Evolutionary conservation across 176 grass and related monocot genomes (phyloP).

Genomic region (Raddia distichophylla): DNA sequence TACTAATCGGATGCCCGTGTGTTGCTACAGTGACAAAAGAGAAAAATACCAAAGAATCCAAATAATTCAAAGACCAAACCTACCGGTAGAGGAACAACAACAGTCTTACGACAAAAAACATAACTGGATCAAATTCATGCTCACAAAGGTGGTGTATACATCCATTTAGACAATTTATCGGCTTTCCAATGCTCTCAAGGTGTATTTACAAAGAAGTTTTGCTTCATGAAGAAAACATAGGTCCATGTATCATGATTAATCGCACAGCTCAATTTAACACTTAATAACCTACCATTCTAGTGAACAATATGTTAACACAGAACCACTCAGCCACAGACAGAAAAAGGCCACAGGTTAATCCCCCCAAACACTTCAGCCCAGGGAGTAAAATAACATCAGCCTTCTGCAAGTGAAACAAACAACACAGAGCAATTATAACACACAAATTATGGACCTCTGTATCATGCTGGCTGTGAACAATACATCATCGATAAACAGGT

Average conservation of each 20-base stretch:
- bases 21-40: too few species aligned
- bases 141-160: background rate
- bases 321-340: background rate
- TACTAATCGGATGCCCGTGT: background rate
- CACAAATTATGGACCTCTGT: background rate
- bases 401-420: background rate
- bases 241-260: background rate
- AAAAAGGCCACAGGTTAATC: background rate
- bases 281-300: background rate
- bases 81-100: background rate
- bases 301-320: background rate
- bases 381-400: background rate
- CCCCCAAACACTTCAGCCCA: background rate
- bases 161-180: slow-evolving; percentile 6
- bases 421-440: background rate
- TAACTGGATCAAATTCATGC: background rate
- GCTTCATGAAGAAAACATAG: background rate
- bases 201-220: background rate
- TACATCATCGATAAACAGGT: too few species aligned
- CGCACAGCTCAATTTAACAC: background rate
- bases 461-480: too few species aligned
- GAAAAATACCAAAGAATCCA: too few species aligned
- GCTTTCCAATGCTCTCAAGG: background rate
- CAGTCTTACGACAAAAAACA: background rate
- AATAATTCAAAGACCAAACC: too few species aligned